Evolutionary conservation across 805 yeast genomes (phyloP).

Genomic region (Phaffomyces antillensis): DNA sequence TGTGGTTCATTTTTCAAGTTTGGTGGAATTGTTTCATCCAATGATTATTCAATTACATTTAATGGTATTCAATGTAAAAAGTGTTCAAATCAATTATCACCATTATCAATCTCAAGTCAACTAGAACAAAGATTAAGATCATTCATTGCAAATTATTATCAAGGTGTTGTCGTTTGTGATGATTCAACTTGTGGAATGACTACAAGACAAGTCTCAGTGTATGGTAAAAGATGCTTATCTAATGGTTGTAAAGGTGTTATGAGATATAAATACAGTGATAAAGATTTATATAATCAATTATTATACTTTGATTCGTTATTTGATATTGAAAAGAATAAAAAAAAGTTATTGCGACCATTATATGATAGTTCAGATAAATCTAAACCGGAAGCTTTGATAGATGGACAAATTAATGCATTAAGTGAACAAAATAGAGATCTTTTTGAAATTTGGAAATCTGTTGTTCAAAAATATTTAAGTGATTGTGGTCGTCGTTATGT

Average conservation of each 20-base stretch:
- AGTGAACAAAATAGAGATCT: slow-evolving; percentile 71
- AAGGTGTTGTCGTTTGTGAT: slow-evolving; percentile 82
- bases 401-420: slow-evolving; percentile 60
- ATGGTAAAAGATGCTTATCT: slow-evolving; percentile 74
- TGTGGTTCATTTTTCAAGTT: slow-evolving; percentile 59
- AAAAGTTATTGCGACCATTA: slow-evolving; percentile 46
- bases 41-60: slow-evolving; percentile 51
- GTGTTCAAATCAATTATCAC: slow-evolving; percentile 48
- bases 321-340: slow-evolving; percentile 73
- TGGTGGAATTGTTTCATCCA: slow-evolving; percentile 68
- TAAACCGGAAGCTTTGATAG: slow-evolving; percentile 26
- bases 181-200: slow-evolving; percentile 73
- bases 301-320: slow-evolving; percentile 72
- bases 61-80: slow-evolving; percentile 65
- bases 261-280: slow-evolving; percentile 70
- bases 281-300: slow-evolving; percentile 78
- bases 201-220: slow-evolving; percentile 83
- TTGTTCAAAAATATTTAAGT: slow-evolving; percentile 64
- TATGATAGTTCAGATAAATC: slow-evolving; percentile 29
- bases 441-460: slow-evolving; percentile 45
- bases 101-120: slow-evolving; percentile 58
- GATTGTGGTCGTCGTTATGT: slow-evolving; percentile 89
- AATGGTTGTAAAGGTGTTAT: slow-evolving; percentile 68
- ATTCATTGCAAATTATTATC: slow-evolving; percentile 70
- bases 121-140: slow-evolving; percentile 65